Base-by-base conservation (phyloP, 2,329 filamentous ascomycete genomes). In the Aureobasidium lini region DNA sequence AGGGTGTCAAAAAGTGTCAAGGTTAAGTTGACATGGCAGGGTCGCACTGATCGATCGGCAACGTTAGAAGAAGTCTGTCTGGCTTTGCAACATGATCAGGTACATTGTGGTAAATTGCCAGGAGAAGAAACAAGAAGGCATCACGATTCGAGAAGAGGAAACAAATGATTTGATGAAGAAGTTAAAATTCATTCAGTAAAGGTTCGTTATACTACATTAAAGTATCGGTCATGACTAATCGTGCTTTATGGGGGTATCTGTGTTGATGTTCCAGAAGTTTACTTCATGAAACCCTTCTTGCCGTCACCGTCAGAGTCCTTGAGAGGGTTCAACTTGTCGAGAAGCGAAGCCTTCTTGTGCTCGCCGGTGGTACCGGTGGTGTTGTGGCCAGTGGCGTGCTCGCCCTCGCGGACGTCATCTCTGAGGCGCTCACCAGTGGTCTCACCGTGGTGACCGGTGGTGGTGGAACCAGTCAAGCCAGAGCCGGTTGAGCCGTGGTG, bases 301-400 rank as follows among this genome's bases (percentile, higher is more conserved):
- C 82, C 81, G 69, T 84, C 81, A 44, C 78, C 73, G 63, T 82
- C 74, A 31, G 80, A 62, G 65, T 84, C 81, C 43, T 72, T 75
- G 68, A 71, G 75, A 1, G 82, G 81, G 70, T 84, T 84, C 32
- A 84, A 60, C 66, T 77, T 79, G 60, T 83, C 75, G 69, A 80
- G 66, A 62, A 84, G 62, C 10, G 73, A 71, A 2, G 80, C 73
- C 71, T 82, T 82, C 54, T 70, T 39, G 46, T 42, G 65, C 34
- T 66, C 63, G 10, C 67, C 67, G 28, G 56, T 34, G 11, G 50
- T 63, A 53, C 58, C 62, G 32, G 52, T 50, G 44, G 15, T 42
- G 52, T 56, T 28, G 39, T 43, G 37, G 8, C 34, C 48, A 13
- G 48, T 40, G 13, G 29, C 50, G 31, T 36, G 40, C 52, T 56